A percentile compares a stretch with the other conserved stretches of the same genome.
Evolutionary conservation across 2,329 filamentous ascomycete genomes (phyloP).

Genomic region (Alternaria longipes): DNA sequence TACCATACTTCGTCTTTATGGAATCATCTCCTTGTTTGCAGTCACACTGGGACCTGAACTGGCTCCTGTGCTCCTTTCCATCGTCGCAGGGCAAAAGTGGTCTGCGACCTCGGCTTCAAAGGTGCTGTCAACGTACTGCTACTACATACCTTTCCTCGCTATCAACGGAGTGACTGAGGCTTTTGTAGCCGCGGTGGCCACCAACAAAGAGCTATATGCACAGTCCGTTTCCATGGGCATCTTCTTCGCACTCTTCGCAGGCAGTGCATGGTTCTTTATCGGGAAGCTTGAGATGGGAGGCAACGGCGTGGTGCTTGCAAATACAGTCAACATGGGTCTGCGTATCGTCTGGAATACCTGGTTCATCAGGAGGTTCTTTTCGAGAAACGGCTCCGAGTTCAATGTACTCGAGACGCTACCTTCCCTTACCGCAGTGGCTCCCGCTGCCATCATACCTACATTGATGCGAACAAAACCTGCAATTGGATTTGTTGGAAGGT

Average conservation of each 20-base stretch:
- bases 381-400: conserved; percentile 27
- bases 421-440: conserved; percentile 45
- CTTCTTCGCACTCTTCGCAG: conserved; percentile 80
- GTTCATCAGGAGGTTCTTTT: conserved; percentile 69
- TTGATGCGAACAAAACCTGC: conserved; percentile 46
- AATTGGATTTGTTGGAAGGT: conserved; percentile 36
- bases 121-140: conserved; percentile 83
- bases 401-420: conserved; percentile 32
- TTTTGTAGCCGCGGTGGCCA: conserved; percentile 89
- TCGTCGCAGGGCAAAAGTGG: conserved; percentile 84
- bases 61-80: conserved; percentile 74
- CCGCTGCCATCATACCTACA: conserved; percentile 49
- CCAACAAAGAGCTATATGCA: conserved; percentile 73
- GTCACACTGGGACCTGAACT: conserved; percentile 77
- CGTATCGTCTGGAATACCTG: conserved; percentile 80
- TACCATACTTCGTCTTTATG: conserved; percentile 75
- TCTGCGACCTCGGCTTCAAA: conserved; percentile 73
- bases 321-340: conserved; percentile 87
- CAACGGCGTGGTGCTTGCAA: conserved; percentile 82
- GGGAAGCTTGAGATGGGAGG: conserved; percentile 75
- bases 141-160: conserved; percentile 91
- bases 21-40: conserved; percentile 74
- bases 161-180: conserved; percentile 92
- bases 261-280: conserved; percentile 78
- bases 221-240: conserved; percentile 86